A percentile compares a stretch with the other conserved stretches of the same genome.
Conservation (phyloP, 2,329 filamentous ascomycete genomes). For the Cladosporium sp. region DNA sequence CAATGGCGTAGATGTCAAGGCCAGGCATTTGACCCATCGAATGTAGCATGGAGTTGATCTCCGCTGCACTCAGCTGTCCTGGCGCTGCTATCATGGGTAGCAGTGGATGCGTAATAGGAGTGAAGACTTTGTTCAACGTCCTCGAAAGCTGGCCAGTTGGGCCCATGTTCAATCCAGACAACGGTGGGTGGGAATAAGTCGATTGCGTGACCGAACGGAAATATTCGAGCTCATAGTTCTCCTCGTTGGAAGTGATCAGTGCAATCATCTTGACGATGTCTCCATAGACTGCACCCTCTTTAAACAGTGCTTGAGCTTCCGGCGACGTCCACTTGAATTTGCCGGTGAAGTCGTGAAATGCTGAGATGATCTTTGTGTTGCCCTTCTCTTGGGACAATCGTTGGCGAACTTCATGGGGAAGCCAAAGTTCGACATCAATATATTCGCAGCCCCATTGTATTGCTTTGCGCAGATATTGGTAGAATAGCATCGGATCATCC, state of each 20-base stretch:
- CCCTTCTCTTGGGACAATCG: conserved; percentile 69
- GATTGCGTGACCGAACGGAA: conserved; percentile 75
- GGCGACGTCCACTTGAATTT: conserved; percentile 79
- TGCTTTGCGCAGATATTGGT: conserved; percentile 76
- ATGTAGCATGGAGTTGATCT: conserved; percentile 78
- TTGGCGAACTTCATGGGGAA: conserved; percentile 72
- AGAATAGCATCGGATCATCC: conserved; percentile 73
- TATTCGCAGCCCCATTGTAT: conserved; percentile 91
- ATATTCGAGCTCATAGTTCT: conserved; percentile 88
- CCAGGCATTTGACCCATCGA: conserved; percentile 79
- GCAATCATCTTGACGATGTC: conserved; percentile 92
- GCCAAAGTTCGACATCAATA: conserved; percentile 84
- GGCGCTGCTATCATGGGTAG: conserved; percentile 82
- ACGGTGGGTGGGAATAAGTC: conserved; percentile 68
- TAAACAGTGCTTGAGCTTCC: conserved; percentile 70
- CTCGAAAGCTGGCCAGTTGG: conserved; percentile 81
- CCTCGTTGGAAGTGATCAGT: conserved; percentile 76
- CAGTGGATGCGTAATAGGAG: conserved; percentile 81
- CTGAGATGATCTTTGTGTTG: conserved; percentile 84
- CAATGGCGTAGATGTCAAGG: conserved; percentile 78
- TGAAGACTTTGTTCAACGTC: conserved; percentile 81
- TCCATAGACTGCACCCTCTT: conserved; percentile 69
- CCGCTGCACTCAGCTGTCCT: conserved; percentile 79
- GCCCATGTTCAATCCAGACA: conserved; percentile 86
- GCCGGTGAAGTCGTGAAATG: conserved; percentile 85